These are phyloP conservation scores for Chimonanthus praecox DNA, from an alignment of 164 flowering plant species.

Conservation along the genomic window DNA sequence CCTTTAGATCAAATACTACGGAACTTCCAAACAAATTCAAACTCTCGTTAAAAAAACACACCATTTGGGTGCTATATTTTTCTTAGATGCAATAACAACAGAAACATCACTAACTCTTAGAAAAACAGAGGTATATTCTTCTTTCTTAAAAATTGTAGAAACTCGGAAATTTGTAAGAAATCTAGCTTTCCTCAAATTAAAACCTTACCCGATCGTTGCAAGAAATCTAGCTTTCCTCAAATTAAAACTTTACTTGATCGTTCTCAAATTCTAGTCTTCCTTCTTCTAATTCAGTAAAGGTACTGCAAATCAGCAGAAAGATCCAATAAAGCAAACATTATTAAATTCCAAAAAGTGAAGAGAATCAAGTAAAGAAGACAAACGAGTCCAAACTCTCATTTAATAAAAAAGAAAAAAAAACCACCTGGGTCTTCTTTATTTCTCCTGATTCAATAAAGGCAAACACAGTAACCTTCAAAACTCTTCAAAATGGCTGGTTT, in stretches of 20 bases:
- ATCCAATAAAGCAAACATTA: background rate
- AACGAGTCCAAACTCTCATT: background rate
- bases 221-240: too few relatives aligned
- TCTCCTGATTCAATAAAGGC: background rate
- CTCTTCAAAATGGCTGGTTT: too few relatives aligned
- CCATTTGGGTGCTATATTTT: too few relatives aligned
- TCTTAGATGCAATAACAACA: too few relatives aligned
- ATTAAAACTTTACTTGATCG: too few relatives aligned
- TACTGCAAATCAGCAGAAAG: background rate
- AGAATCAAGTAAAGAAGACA: background rate
- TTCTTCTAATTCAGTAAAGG: too few relatives aligned
- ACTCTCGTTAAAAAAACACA: too few relatives aligned
- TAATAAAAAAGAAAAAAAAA: background rate
- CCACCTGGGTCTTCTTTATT: conserved; percentile 1
- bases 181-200: too few relatives aligned
- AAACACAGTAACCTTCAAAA: background rate
- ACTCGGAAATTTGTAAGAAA: too few relatives aligned
- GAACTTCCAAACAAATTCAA: background rate
- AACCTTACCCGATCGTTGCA: too few relatives aligned
- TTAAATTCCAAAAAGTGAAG: too few relatives aligned
- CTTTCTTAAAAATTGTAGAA: background rate
- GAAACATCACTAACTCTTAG: background rate
- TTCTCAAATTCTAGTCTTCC: too few relatives aligned
- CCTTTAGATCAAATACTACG: background rate
- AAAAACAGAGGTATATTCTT: background rate